phyloP scores from a whole-genome alignment of 2,329 filamentous ascomycete genomes.

The Sarocladiaceae sp. region DNA sequence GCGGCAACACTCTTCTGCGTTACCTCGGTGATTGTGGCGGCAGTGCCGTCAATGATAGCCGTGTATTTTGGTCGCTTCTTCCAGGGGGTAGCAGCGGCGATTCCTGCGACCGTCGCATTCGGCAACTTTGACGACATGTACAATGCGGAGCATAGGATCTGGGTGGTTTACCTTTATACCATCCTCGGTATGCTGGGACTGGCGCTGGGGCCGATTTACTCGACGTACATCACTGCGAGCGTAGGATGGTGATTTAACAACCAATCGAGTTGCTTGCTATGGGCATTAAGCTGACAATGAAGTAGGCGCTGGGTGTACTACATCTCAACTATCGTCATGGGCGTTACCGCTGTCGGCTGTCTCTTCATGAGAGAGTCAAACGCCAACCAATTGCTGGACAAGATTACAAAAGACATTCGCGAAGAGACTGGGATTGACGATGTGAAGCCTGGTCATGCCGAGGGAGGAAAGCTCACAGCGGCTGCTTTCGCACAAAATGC shows the following conservation, averaged over 20 bases:
- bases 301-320: neutral
- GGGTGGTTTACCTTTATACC: neutral
- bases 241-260: neutral
- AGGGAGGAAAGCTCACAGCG: neutral
- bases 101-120: neutral
- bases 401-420: neutral
- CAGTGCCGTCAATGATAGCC: neutral
- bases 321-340: neutral
- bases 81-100: neutral
- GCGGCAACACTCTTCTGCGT: neutral
- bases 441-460: neutral
- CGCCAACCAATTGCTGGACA: neutral
- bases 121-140: neutral
- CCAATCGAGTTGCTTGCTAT: neutral
- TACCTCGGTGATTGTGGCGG: neutral
- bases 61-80: neutral
- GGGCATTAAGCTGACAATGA: neutral
- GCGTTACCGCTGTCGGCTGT: neutral
- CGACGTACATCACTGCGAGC: neutral
- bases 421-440: neutral
- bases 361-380: neutral
- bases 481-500: neutral
- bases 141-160: neutral
- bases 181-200: neutral
- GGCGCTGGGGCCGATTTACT: neutral